Base-by-base conservation (phyloP, 2,329 filamentous ascomycete genomes). In the Annulohypoxylon truncatum region DNA sequence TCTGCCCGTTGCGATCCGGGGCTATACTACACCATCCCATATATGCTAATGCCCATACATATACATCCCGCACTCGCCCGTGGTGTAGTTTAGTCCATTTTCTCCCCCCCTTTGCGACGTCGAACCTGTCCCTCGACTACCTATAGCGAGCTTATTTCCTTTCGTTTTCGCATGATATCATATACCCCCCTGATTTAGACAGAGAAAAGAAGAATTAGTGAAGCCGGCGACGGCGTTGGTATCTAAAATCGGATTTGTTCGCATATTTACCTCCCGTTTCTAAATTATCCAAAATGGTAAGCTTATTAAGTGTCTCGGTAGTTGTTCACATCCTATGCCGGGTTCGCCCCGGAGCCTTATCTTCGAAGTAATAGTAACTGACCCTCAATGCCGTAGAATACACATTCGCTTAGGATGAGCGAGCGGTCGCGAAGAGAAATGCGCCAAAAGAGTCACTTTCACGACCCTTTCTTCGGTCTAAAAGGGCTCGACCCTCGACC, bases 381-480 rank as follows among this genome's bases (percentile, higher is more conserved):
- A 74, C 64, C 22, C 40, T 46, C 28, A 48, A 29, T 62, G 38
- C 38, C 26, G 26, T 65, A 77, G 75, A 73, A 76, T 71, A 68
- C 74, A 15, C 73, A 74, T 51, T 52, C 66, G 63, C 64, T 72
- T 65, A 70, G 73, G 44, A 57, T 69, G 51, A 63, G 71, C 71
- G 76, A 75, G 73, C 71, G 71, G 66, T 71, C 80, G 74, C 81
- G 80, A 60, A 79, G 78, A 64, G 83, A 86, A 75, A 86, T 87
- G 85, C 79, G 79, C 68, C 82, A 87, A 71, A 86, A 84, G 75
- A 74, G 79, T 58, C 76, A 79, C 50, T 75, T 81, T 24, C 82
- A 84, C 70, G 86, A 89, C 78, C 79, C 87, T 15, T 88, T 92
- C 76, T 91, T 92, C 78, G 83, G 84, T 71, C 78, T 85, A 67